A percentile compares a stretch with the other conserved stretches of the same genome.
phyloP scores from a whole-genome alignment of 116 monocot species.

The Iris pallida region DNA sequence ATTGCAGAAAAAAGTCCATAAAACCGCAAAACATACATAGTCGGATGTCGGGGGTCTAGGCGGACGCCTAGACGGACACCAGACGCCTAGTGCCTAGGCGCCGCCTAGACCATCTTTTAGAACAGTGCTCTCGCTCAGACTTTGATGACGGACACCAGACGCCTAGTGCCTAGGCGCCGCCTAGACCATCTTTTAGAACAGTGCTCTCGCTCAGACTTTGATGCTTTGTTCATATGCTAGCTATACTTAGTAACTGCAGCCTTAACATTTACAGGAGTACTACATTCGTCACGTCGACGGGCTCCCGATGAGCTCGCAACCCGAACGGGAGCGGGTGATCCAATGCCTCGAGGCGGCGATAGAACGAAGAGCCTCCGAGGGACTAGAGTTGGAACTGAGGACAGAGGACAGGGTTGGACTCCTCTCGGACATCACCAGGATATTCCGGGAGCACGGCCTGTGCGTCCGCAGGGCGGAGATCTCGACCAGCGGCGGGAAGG shows the following conservation, averaged over 20 bases:
- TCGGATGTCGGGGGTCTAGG: too few relatives aligned
- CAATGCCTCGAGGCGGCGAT: conserved; percentile 56
- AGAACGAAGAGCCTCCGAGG: conserved; percentile 49
- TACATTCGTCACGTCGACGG: conserved; percentile 61
- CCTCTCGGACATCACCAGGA: conserved; percentile 49
- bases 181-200: too few relatives aligned
- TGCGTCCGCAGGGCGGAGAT: conserved; percentile 48
- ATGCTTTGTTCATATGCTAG: too few relatives aligned
- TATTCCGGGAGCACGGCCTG: conserved; percentile 56
- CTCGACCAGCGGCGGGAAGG: conserved; percentile 38
- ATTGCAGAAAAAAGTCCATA: too few relatives aligned
- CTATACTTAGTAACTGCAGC: too few relatives aligned
- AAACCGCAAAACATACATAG: too few relatives aligned
- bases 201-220: background rate
- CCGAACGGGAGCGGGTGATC: conserved; percentile 47
- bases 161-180: too few relatives aligned
- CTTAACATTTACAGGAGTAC: conserved; percentile 60
- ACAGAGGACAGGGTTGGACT: conserved; percentile 44
- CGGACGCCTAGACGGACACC: too few relatives aligned
- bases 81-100: too few relatives aligned
- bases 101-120: too few relatives aligned
- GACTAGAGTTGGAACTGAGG: conserved; percentile 36
- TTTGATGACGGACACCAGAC: too few relatives aligned
- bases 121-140: too few relatives aligned
- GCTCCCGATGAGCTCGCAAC: conserved; percentile 45